Evolutionary conservation across 2,329 filamentous ascomycete species (phyloP).

Genomic region (Penicillium sp.): DNA sequence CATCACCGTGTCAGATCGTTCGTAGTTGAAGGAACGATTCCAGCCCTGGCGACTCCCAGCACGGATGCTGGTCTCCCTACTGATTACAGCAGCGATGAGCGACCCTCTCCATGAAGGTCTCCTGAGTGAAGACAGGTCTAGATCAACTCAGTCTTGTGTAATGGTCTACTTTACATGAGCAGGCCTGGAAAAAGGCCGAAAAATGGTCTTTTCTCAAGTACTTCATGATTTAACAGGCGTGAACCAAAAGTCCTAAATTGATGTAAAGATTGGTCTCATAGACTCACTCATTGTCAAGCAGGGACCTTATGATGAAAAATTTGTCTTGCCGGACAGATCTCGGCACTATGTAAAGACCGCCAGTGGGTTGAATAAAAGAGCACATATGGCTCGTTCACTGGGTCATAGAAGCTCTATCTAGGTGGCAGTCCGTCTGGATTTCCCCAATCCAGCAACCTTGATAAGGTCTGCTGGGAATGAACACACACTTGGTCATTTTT

Average conservation of each 20-base stretch:
- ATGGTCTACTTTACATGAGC: not conserved
- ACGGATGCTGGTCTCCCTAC: too few relatives aligned
- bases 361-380: not conserved
- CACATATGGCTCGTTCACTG: not conserved
- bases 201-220: not conserved
- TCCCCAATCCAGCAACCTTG: not conserved
- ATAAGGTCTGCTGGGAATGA: too few relatives aligned
- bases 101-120: not conserved
- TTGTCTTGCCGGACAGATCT: not conserved
- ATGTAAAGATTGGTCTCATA: not conserved
- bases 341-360: not conserved
- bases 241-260: not conserved
- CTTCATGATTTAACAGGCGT: not conserved
- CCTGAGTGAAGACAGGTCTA: not conserved
- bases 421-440: not conserved
- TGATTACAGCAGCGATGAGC: too few relatives aligned
- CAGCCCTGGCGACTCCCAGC: too few relatives aligned
- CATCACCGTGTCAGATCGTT: too few relatives aligned
- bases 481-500: not conserved
- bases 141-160: not conserved
- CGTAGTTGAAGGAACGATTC: too few relatives aligned
- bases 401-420: not conserved
- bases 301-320: too few relatives aligned
- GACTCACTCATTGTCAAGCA: not conserved
- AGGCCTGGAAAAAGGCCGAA: not conserved